phyloP scores from a whole-genome alignment of 495 filamentous ascomycete species.

The Aspergillus nidulans region DNA sequence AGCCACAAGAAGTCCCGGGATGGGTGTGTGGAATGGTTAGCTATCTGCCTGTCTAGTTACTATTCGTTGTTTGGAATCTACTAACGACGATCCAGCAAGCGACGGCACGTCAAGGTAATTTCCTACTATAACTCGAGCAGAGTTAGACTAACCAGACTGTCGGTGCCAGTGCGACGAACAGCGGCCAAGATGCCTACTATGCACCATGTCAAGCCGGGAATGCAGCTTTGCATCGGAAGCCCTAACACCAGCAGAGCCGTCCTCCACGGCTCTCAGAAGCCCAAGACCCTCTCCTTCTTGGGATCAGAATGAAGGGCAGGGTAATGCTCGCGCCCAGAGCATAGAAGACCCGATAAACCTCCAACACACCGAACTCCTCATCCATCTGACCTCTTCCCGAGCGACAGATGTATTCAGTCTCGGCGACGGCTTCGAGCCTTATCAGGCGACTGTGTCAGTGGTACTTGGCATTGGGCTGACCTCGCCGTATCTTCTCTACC shows the following conservation, averaged over 20 bases:
- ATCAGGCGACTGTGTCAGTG: background rate
- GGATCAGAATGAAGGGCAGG: too few species aligned
- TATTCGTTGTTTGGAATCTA: background rate
- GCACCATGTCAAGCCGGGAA: slow-evolving; percentile 18
- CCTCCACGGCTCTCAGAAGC: too few species aligned
- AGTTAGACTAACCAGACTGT: background rate
- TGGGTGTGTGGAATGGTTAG: slow-evolving; percentile 33
- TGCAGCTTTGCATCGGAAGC: slow-evolving; percentile 20
- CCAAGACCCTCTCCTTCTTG: too few species aligned
- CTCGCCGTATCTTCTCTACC: slow-evolving; percentile 37
- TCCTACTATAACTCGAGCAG: background rate
- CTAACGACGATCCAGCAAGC: slow-evolving; percentile 3
- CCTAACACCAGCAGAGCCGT: background rate
- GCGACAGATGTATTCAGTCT: slow-evolving; percentile 13
- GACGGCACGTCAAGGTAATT: slow-evolving; percentile 10
- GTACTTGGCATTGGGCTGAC: slow-evolving; percentile 8
- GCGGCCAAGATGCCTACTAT: slow-evolving; percentile 21
- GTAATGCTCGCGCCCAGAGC: too few species aligned
- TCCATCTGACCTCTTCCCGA: slow-evolving; percentile 15
- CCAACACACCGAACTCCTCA: slow-evolving; percentile 22
- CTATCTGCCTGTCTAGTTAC: background rate
- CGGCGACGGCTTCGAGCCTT: background rate
- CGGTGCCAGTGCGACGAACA: slow-evolving; percentile 22
- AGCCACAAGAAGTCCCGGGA: slow-evolving; percentile 22
- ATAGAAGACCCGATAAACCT: slow-evolving; percentile 15